Evolutionary conservation across 1,139 yeast species (phyloP).

Genomic region (Taphrina confusa): DNA sequence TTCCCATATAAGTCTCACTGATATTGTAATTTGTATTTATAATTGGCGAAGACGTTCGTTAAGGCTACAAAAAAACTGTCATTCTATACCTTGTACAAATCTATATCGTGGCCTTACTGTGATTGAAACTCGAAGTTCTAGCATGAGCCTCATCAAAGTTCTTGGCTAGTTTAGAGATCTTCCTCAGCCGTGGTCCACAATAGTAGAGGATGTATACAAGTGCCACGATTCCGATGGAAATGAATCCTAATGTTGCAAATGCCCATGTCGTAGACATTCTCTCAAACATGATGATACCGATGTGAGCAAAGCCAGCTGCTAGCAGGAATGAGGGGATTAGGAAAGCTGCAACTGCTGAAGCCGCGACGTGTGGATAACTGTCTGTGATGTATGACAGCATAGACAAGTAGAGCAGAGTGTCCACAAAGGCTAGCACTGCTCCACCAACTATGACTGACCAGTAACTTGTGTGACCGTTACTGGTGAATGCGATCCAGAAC

Average conservation of each 20-base stretch:
- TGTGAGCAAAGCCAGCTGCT: constrained; percentile 35
- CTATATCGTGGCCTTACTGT: too few relatives aligned
- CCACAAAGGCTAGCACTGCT: constrained; percentile 38
- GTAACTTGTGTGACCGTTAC: constrained; percentile 37
- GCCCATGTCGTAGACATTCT: constrained; percentile 34
- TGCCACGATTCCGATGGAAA: constrained; percentile 25
- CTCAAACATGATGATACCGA: constrained; percentile 36
- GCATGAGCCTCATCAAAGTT: constrained; percentile 1
- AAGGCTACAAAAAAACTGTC: too few relatives aligned
- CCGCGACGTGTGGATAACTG: constrained; percentile 58
- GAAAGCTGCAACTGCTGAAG: constrained; percentile 66
- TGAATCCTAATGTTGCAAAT: constrained; percentile 30
- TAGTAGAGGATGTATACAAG: constrained; percentile 33
- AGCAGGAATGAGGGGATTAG: constrained; percentile 33
- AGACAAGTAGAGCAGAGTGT: constrained; percentile 47
- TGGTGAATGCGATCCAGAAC: constrained; percentile 42
- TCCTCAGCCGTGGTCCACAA: constrained; percentile 34
- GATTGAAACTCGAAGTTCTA: too few relatives aligned
- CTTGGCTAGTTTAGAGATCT: constrained; percentile 26
- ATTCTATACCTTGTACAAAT: too few relatives aligned
- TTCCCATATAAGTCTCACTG: too few relatives aligned
- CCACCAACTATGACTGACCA: constrained; percentile 40
- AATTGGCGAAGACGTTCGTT: too few relatives aligned
- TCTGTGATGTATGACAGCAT: constrained; percentile 56
- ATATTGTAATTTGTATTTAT: too few relatives aligned